Evolutionary conservation across 331 rosid genomes (phyloP).

Genomic region (Malus hybrid): DNA sequence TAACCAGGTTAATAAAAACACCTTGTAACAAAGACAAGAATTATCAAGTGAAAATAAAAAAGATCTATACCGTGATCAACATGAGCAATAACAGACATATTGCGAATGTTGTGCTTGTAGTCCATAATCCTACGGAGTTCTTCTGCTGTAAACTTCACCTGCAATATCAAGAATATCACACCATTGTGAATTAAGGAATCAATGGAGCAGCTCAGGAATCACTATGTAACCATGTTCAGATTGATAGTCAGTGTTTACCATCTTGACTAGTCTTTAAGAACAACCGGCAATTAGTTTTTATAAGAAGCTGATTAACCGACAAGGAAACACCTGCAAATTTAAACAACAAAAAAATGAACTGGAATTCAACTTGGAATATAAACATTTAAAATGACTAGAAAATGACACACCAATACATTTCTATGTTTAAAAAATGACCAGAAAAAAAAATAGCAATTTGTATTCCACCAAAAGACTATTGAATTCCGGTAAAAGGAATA

Average conservation of each 20-base stretch:
- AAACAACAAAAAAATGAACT: not conserved
- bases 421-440: fast-evolving
- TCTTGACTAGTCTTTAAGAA: conserved; percentile 32
- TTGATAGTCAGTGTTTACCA: conserved; percentile 31
- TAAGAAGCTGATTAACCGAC: not conserved
- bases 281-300: not conserved
- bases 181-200: not conserved
- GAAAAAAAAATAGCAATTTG: no score
- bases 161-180: conserved; percentile 13
- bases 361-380: not conserved
- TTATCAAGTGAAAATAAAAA: not conserved
- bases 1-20: not conserved
- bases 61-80: conserved; percentile 68
- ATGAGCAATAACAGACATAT: conserved; percentile 93
- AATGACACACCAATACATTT: no score
- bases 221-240: not conserved
- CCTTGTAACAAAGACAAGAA: not conserved
- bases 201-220: not conserved
- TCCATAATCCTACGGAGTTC: conserved; percentile 85
- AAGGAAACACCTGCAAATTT: conserved; percentile 8
- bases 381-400: not conserved
- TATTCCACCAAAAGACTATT: not conserved
- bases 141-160: conserved; percentile 92
- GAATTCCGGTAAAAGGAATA: not conserved
- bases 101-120: conserved; percentile 70